Conservation (phyloP, 768 basidiomycete genomes). For the Tylopilus cervinicoccineus region DNA sequence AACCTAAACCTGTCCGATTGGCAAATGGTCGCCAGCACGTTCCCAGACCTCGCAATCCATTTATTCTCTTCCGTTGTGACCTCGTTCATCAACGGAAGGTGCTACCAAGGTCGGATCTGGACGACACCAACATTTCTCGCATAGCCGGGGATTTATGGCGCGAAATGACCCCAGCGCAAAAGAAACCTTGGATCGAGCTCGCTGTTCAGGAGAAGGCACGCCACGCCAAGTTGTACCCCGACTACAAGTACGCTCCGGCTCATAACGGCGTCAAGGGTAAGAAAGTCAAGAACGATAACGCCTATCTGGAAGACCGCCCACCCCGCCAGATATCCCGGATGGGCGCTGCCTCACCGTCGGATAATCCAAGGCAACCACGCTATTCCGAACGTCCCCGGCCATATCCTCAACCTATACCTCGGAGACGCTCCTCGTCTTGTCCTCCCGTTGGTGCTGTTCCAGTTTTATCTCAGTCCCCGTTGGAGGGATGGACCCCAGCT, state of each 20-base stretch:
- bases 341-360: not conserved
- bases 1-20: constrained; percentile 13
- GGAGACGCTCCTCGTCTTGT: constrained; percentile 39
- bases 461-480: constrained; percentile 11
- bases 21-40: constrained; percentile 42
- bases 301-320: constrained; percentile 6
- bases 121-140: constrained; percentile 67
- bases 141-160: constrained; percentile 67
- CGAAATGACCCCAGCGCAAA: constrained; percentile 44
- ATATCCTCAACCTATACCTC: constrained; percentile 19
- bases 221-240: constrained; percentile 40
- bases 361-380: constrained; percentile 5
- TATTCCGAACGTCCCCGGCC: constrained; percentile 20
- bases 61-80: constrained; percentile 76
- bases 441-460: constrained; percentile 37
- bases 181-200: constrained; percentile 47
- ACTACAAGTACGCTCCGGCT: constrained; percentile 40
- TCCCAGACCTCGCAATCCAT: constrained; percentile 71
- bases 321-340: constrained; percentile 11
- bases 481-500: constrained; percentile 19
- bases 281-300: constrained; percentile 16
- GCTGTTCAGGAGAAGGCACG: constrained; percentile 45
- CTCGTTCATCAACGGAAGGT: constrained; percentile 61
- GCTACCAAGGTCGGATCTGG: constrained; percentile 50
- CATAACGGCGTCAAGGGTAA: constrained; percentile 18